Evolutionary conservation across 2,329 filamentous ascomycete genomes (phyloP).

Genomic region (Leptodontidium sp.): DNA sequence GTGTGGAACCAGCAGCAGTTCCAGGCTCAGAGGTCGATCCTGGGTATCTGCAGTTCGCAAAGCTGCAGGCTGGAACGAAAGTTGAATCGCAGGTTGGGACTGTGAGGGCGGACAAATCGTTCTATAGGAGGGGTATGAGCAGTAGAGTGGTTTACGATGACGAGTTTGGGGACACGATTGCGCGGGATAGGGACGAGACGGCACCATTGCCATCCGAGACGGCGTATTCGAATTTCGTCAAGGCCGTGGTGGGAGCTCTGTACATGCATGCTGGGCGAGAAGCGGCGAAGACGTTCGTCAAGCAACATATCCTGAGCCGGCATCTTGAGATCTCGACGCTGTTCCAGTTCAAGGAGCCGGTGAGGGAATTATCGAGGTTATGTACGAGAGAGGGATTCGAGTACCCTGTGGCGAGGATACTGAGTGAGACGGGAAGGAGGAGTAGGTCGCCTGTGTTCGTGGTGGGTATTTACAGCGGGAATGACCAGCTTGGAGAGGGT

Average conservation of each 20-base stretch:
- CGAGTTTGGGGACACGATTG: constrained; percentile 77
- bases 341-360: constrained; percentile 86
- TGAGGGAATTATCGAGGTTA: constrained; percentile 81
- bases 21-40: constrained; percentile 93
- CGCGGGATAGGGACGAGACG: constrained; percentile 40
- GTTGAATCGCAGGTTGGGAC: constrained; percentile 59
- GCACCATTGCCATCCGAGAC: constrained; percentile 43
- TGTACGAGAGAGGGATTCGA: constrained; percentile 93
- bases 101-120: constrained; percentile 58
- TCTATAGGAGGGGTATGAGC: constrained; percentile 74
- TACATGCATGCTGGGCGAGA: constrained; percentile 85
- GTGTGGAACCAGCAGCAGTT: constrained; percentile 84
- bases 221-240: constrained; percentile 80
- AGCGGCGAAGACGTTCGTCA: constrained; percentile 83
- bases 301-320: constrained; percentile 82
- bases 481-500: constrained; percentile 93
- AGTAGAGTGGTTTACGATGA: constrained; percentile 84
- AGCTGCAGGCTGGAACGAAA: constrained; percentile 54
- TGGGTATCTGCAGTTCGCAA: constrained; percentile 82
- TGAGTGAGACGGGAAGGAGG: constrained; percentile 88
- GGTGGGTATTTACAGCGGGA: constrained; percentile 91
- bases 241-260: constrained; percentile 83
- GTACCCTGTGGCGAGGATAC: constrained; percentile 81
- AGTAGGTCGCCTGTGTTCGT: constrained; percentile 90
- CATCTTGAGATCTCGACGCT: constrained; percentile 78